phyloP scores from a whole-genome alignment of 768 basidiomycete species.

The Agaricus blazei region DNA sequence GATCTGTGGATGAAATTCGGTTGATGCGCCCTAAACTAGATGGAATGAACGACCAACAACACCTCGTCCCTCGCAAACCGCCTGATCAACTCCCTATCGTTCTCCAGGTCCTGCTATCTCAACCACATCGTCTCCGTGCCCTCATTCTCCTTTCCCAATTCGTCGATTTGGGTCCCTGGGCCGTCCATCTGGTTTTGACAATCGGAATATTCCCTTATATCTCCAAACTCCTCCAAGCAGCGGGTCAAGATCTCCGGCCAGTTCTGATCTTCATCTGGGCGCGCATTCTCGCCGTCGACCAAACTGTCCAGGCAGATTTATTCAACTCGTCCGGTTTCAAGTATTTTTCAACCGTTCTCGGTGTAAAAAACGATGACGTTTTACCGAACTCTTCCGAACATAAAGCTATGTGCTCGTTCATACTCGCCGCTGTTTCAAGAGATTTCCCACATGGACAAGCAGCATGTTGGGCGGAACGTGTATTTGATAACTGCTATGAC shows the following conservation, averaged over 20 bases:
- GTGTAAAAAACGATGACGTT: slow-evolving; percentile 57
- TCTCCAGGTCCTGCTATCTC: slow-evolving; percentile 93
- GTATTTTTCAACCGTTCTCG: slow-evolving; percentile 79
- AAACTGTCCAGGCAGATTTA: slow-evolving; percentile 85
- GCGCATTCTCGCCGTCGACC: slow-evolving; percentile 94
- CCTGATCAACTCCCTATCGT: slow-evolving; percentile 98
- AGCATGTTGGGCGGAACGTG: slow-evolving; percentile 74
- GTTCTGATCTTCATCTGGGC: slow-evolving; percentile 99
- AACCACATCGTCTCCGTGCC: slow-evolving; percentile 91
- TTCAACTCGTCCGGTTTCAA: slow-evolving; percentile 79
- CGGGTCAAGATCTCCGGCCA: slow-evolving; percentile 91
- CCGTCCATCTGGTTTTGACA: slow-evolving; percentile 89
- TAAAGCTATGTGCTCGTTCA: slow-evolving; percentile 98
- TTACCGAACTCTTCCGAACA: slow-evolving; percentile 96
- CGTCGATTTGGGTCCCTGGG: slow-evolving; percentile 98
- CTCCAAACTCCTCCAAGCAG: slow-evolving; percentile 91
- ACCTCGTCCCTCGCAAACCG: slow-evolving; percentile 81
- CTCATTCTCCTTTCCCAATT: slow-evolving; percentile 96
- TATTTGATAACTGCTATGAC: slow-evolving; percentile 85
- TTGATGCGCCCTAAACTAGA: slow-evolving; percentile 20
- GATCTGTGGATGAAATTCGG: slow-evolving; percentile 21
- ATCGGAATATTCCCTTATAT: slow-evolving; percentile 99
- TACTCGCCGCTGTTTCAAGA: slow-evolving; percentile 85
- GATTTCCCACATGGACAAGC: slow-evolving; percentile 84
- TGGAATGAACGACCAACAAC: slow-evolving; percentile 19